Conservation (phyloP, 179 eudicot species). For the Heliamphora pulchella region DNA sequence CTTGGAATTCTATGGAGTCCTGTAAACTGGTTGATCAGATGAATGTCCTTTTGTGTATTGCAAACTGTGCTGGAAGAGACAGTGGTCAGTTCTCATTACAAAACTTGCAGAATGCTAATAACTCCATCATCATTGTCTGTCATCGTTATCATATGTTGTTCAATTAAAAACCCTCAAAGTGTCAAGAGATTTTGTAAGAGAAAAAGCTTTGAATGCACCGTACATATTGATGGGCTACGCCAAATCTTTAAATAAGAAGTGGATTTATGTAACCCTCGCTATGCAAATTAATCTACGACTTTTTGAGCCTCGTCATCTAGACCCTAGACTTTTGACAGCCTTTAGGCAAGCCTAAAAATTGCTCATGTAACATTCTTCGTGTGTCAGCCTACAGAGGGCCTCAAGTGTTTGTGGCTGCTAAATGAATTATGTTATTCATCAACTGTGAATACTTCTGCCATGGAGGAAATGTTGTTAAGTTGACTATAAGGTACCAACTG, state of each 20-base stretch:
- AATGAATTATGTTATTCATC: background rate
- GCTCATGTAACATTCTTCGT: background rate
- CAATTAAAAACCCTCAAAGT: background rate
- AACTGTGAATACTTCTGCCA: background rate
- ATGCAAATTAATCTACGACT: background rate
- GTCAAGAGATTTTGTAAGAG: background rate
- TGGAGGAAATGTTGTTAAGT: background rate
- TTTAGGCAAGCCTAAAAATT: background rate
- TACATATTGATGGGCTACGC: background rate
- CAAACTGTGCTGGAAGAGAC: constrained; percentile 4
- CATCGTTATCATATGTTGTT: background rate
- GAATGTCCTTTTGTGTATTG: background rate
- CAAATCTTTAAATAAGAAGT: background rate
- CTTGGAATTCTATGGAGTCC: background rate
- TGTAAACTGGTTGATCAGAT: background rate
- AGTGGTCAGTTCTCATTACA: no score
- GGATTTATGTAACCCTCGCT: background rate
- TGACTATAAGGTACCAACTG: background rate
- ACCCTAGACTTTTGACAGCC: background rate
- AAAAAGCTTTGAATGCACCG: background rate
- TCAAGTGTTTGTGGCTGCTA: background rate
- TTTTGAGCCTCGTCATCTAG: background rate
- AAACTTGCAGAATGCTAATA: background rate
- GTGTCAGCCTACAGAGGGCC: background rate
- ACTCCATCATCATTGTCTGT: background rate